Evolutionary conservation across 148 eudicot species (phyloP).

Genomic region (Fagopyrum esculentum): DNA sequence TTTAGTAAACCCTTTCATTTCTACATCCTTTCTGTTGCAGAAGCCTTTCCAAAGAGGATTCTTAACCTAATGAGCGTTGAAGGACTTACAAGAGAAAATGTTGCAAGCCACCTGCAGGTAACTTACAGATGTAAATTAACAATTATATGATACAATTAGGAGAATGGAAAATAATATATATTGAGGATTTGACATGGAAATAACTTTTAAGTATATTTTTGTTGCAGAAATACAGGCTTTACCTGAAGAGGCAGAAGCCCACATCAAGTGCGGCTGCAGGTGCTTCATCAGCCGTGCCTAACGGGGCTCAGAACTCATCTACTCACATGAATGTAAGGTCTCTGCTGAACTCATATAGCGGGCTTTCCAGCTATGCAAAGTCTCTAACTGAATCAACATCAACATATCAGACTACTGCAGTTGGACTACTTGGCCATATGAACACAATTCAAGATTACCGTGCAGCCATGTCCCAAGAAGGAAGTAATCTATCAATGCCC

Average conservation of each 20-base stretch:
- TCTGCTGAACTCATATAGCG: slow-evolving; percentile 7
- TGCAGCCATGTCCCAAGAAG: neutral
- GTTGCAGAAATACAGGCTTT: slow-evolving; percentile 80
- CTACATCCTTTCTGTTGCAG: slow-evolving; percentile 27
- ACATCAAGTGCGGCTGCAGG: slow-evolving; percentile 3
- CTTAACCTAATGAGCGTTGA: slow-evolving; percentile 80
- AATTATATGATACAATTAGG: neutral
- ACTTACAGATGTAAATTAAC: neutral
- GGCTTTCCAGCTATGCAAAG: neutral
- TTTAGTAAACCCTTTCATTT: neutral
- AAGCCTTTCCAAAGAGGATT: slow-evolving; percentile 84
- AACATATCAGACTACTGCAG: neutral
- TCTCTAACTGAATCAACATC: neutral
- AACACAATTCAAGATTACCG: neutral
- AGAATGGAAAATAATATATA: neutral
- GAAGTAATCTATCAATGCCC: neutral
- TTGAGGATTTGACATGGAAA: neutral
- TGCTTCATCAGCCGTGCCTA: slow-evolving; percentile 16
- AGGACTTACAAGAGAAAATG: slow-evolving; percentile 84
- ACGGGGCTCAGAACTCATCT: slow-evolving; percentile 11
- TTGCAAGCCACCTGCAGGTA: slow-evolving; percentile 96
- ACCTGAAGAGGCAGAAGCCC: slow-evolving; percentile 49
- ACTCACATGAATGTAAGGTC: neutral
- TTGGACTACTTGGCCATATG: slow-evolving; percentile 16
- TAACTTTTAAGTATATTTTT: neutral